A percentile compares a stretch with the other conserved stretches of the same genome.
Evolutionary conservation across 441 rosid genomes (phyloP).

Genomic region (Mallotus japonicus): DNA sequence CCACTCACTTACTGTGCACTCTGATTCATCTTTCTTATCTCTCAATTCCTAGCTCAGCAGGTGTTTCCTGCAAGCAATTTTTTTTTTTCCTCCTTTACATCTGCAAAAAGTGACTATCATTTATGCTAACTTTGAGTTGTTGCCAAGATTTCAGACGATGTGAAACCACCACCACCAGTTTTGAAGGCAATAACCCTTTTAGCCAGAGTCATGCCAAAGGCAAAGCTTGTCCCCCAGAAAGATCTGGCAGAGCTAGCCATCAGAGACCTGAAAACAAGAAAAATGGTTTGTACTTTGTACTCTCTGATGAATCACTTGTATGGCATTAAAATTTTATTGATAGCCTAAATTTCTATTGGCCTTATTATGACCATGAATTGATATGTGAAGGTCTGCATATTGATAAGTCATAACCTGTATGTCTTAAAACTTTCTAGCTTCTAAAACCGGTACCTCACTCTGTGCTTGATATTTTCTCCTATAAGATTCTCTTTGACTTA

Average conservation of each 20-base stretch:
- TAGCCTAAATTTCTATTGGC: too few species aligned
- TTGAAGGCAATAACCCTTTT: conserved; percentile 49
- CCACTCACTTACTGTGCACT: background rate
- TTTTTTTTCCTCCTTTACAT: background rate
- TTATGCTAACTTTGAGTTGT: conserved; percentile 43
- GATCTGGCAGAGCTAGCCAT: conserved; percentile 68
- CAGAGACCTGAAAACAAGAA: conserved; percentile 66
- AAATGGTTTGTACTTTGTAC: conserved; percentile 48
- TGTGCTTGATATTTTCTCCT: background rate
- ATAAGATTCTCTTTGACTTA: background rate
- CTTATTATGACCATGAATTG: too few species aligned
- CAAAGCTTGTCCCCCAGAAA: conserved; percentile 74
- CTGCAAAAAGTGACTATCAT: too few species aligned
- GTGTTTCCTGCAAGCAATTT: background rate
- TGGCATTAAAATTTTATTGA: background rate
- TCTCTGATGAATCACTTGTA: background rate
- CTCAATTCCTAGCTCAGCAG: background rate
- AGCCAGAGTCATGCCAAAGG: conserved; percentile 67
- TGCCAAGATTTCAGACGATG: conserved; percentile 78
- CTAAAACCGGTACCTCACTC: background rate
- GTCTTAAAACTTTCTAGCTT: background rate
- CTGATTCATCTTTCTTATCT: background rate
- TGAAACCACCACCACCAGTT: conserved; percentile 61
- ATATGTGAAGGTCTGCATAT: too few species aligned
- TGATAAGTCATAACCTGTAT: too few species aligned